Conservation (phyloP, 2,329 filamentous ascomycete species). For the Clonostachys rhizophaga region DNA sequence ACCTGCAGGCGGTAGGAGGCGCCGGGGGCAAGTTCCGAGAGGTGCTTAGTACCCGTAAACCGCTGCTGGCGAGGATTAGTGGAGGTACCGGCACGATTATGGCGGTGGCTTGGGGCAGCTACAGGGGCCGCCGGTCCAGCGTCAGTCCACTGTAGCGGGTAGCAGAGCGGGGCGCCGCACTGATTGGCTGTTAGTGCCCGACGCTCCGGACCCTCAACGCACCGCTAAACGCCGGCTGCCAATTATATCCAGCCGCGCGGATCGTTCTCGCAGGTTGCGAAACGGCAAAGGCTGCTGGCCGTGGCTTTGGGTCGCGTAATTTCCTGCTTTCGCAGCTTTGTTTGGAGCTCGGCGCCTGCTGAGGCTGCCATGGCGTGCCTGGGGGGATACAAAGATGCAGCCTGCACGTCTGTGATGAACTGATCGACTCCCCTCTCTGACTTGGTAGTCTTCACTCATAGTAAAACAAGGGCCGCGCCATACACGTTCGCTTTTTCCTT, state of each 20-base stretch:
- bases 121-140: too few relatives aligned
- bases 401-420: not conserved
- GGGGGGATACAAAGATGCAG: not conserved
- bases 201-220: slow-evolving; percentile 5
- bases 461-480: not conserved
- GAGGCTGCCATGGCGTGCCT: not conserved
- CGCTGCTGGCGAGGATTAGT: too few relatives aligned
- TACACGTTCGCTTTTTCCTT: not conserved
- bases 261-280: not conserved
- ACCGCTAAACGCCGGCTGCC: not conserved
- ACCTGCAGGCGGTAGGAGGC: too few relatives aligned
- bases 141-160: too few relatives aligned
- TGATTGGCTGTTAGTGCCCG: slow-evolving; percentile 16
- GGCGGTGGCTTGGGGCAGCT: too few relatives aligned
- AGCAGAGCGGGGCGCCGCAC: slow-evolving; percentile 5
- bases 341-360: slow-evolving; percentile 1
- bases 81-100: too few relatives aligned
- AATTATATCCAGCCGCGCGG: not conserved
- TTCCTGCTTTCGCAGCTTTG: slow-evolving; percentile 1
- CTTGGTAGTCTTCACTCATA: not conserved
- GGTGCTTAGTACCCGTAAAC: too few relatives aligned
- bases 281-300: not conserved
- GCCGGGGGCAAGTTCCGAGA: too few relatives aligned
- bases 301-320: slow-evolving; percentile 3
- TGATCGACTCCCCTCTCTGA: not conserved